Evolutionary conservation across 2,329 filamentous ascomycete genomes (phyloP).

Genomic region (Rhynchosporium secalis): DNA sequence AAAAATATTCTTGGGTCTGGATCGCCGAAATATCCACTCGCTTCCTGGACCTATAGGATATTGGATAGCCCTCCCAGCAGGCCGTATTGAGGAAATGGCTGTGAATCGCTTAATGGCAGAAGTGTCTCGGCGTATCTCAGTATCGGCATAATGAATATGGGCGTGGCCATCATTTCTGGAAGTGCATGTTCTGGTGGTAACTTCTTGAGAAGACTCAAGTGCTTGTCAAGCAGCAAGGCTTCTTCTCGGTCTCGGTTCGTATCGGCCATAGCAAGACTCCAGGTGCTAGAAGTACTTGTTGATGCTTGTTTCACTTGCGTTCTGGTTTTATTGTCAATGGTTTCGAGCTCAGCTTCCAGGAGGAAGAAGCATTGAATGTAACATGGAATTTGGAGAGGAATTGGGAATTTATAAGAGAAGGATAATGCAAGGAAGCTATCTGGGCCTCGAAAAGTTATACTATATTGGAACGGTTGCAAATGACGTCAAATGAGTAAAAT

Average conservation of each 20-base stretch:
- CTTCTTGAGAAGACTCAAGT: not conserved
- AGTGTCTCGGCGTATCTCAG: not conserved
- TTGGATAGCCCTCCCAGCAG: not conserved
- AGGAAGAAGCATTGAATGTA: too few relatives aligned
- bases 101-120: not conserved
- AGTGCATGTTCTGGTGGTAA: not conserved
- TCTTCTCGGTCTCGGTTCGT: not conserved
- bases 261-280: not conserved
- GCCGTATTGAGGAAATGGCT: not conserved
- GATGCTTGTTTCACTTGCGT: not conserved
- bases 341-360: too few relatives aligned
- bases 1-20: conserved; percentile 43
- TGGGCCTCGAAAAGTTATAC: too few relatives aligned
- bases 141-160: conserved; percentile 2
- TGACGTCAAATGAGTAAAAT: too few relatives aligned
- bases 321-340: too few relatives aligned
- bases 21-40: not conserved
- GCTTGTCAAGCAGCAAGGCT: not conserved
- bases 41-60: not conserved
- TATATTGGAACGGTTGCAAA: too few relatives aligned
- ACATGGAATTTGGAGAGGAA: too few relatives aligned
- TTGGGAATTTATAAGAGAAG: too few relatives aligned
- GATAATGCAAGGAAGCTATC: too few relatives aligned
- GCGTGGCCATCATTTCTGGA: not conserved
- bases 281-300: not conserved